A percentile compares a stretch with the other conserved stretches of the same genome.
Evolutionary conservation across 768 basidiomycete species (phyloP).

Genomic region (Suillus paluster): DNA sequence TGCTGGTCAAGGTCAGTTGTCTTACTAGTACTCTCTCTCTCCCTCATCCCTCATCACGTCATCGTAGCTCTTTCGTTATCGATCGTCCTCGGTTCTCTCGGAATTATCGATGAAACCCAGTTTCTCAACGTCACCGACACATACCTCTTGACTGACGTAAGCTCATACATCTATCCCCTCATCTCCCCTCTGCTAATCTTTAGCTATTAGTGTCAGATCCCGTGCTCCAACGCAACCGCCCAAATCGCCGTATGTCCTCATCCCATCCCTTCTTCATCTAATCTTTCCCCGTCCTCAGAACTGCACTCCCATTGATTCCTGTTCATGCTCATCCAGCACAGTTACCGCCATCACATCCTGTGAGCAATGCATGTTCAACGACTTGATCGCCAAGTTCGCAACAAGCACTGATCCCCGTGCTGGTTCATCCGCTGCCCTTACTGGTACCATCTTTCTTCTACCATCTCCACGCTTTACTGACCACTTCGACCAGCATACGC

Average conservation of each 20-base stretch:
- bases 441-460: slow-evolving; percentile 43
- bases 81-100: slow-evolving; percentile 45
- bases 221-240: slow-evolving; percentile 30
- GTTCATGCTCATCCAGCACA: slow-evolving; percentile 56
- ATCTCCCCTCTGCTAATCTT: slow-evolving; percentile 31
- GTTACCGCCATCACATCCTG: slow-evolving; percentile 51
- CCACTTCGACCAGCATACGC: slow-evolving; percentile 52
- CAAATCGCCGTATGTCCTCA: slow-evolving; percentile 28
- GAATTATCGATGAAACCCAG: slow-evolving; percentile 44
- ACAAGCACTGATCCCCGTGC: slow-evolving; percentile 53
- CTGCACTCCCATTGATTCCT: slow-evolving; percentile 51
- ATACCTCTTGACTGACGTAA: slow-evolving; percentile 32
- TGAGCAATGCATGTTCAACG: slow-evolving; percentile 70
- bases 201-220: slow-evolving; percentile 25
- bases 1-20: slow-evolving; percentile 67
- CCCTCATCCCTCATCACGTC: neutral
- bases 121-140: slow-evolving; percentile 47
- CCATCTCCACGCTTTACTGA: slow-evolving; percentile 14
- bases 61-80: slow-evolving; percentile 49
- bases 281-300: slow-evolving; percentile 38
- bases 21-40: no score
- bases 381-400: slow-evolving; percentile 54
- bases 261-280: neutral
- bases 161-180: slow-evolving; percentile 12
- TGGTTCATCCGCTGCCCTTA: slow-evolving; percentile 63